Conservation (phyloP, 345 rosid species). For the Erysimum cheiranthoides region DNA sequence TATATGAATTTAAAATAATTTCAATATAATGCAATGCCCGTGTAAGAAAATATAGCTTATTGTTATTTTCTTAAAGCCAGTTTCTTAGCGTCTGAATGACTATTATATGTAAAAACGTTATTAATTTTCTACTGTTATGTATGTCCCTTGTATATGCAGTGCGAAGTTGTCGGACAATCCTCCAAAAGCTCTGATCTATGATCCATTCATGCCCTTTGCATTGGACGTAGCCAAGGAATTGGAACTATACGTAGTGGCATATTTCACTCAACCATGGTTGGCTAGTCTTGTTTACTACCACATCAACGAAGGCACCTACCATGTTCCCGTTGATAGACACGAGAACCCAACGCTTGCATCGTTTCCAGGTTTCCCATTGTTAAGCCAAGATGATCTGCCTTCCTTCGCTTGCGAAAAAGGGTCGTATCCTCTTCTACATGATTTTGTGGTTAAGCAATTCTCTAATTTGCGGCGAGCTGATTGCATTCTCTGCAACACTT, state of each 20-base stretch:
- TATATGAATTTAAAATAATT: neutral
- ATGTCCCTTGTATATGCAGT: neutral
- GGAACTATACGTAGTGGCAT: conserved; percentile 41
- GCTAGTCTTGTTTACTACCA: conserved; percentile 47
- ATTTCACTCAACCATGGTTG: conserved; percentile 50
- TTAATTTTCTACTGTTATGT: neutral
- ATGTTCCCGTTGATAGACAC: conserved; percentile 45
- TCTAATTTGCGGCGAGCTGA: conserved; percentile 49
- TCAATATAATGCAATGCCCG: neutral
- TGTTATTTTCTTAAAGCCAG: neutral
- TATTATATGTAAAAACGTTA: neutral
- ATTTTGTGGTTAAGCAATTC: conserved; percentile 38
- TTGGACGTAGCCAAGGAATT: conserved; percentile 48
- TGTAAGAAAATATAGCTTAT: neutral
- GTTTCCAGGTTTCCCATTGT: conserved; percentile 48
- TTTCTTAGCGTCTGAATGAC: neutral
- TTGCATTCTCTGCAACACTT: conserved; percentile 56
- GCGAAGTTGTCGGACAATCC: conserved; percentile 37
- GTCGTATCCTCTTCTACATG: conserved; percentile 28
- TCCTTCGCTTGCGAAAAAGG: conserved; percentile 45
- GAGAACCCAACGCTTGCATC: conserved; percentile 27
- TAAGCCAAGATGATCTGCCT: conserved; percentile 52
- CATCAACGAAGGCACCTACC: conserved; percentile 45
- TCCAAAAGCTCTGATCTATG: conserved; percentile 53
- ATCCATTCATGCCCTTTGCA: conserved; percentile 55